Evolutionary conservation across 176 grass and related monocot species (phyloP), one percentile per base, ranked within the genome.

Genomic region (Rhynchospora breviuscula): DNA sequence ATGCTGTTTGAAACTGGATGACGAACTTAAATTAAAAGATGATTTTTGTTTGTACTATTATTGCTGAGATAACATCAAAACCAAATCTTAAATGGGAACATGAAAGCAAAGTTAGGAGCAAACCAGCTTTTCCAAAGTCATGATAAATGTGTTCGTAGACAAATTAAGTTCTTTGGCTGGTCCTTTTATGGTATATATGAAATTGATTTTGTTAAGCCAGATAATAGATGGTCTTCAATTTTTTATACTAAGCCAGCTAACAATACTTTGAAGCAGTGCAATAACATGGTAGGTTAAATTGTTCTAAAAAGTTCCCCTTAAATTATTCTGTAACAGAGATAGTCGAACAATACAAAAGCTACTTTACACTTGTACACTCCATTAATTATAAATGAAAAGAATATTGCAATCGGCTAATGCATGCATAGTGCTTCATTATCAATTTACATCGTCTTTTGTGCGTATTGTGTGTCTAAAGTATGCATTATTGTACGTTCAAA

Each of bases 271-370:
- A 76, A 29, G 53, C 72, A 76, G 35, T 76, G 21, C 48, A 76
- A 75, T 49, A 29, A 76, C 47, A 76, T 76, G 72, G 72, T 76
- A 76, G 72, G 72, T 21, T 75, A 53, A 53, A 8, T 47, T 29
- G 12, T 73, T 73, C 69, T 21, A 23, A 73, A 48, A 23, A n/a
- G 69, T 14, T 73, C 3, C 46, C 18, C 69, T 51, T 73, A 35
- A 33, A 72, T 72, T 46, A 72, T 72, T 72, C 40, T 72, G 18
- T 47, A 46, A 72, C 43, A 72, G 68, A 72, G 68, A 21, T 47
- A 23, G 66, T 44, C n/a, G 3, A 48, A 72, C 43, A 18, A 73
- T 14, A 49, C 45, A 73, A 73, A 25, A 73, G 46, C 48, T 0
- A 76, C 72, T 76, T 76, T 76, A 52, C 48, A 76, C 1, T 76